A percentile compares a stretch with the other conserved stretches of the same genome.
These are phyloP conservation scores for Fusarium foetens DNA, from an alignment of 2,329 filamentous ascomycete species.

Conservation along the genomic window DNA sequence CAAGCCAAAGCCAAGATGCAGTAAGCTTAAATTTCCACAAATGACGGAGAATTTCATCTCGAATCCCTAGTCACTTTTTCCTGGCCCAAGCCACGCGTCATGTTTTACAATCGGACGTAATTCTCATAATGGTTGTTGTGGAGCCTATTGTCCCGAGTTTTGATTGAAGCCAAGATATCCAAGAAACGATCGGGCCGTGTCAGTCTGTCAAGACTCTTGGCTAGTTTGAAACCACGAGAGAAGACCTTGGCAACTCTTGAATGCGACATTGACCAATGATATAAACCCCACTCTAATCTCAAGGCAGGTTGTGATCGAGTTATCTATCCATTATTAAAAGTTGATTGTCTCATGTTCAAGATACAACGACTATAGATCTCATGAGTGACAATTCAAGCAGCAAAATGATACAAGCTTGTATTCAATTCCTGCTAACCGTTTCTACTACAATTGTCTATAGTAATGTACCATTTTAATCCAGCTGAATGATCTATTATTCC, in stretches of 20 bases:
- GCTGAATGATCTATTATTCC: background rate
- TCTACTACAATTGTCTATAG: background rate
- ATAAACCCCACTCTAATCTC: no score
- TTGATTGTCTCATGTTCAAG: background rate
- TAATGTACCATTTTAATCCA: background rate
- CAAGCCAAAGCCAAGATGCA: background rate
- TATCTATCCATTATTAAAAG: background rate
- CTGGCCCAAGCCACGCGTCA: no score
- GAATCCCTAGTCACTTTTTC: background rate
- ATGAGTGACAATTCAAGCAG: background rate
- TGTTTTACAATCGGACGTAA: no score
- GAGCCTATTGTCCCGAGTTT: background rate
- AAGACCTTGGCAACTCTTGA: background rate
- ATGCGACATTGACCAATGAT: background rate
- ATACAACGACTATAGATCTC: background rate
- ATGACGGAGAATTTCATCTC: background rate
- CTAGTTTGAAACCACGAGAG: background rate
- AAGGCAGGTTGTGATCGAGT: background rate
- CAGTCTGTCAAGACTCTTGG: background rate
- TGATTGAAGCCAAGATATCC: background rate
- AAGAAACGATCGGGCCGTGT: background rate
- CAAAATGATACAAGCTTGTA: background rate
- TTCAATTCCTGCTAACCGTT: background rate
- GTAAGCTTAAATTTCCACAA: background rate
- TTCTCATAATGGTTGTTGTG: background rate